Evolutionary conservation across 352 stramenopile genomes (phyloP).

Genomic region (Phytophthora pluvialis): DNA sequence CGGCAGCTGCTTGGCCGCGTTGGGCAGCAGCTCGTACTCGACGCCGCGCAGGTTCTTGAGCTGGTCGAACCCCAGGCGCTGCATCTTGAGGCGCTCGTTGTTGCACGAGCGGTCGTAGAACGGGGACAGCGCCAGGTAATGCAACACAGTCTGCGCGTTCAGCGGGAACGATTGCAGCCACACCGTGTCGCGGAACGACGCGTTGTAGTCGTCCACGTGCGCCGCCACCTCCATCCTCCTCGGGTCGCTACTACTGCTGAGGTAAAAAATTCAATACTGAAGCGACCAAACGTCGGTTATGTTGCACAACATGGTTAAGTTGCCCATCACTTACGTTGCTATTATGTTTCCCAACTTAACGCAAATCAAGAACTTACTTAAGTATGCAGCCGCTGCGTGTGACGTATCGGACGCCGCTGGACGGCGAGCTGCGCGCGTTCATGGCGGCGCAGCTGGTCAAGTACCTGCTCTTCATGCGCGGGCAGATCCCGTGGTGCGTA

Average conservation of each 20-base stretch:
- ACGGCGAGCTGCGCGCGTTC: slow-evolving; percentile 45
- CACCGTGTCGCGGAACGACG: slow-evolving; percentile 87
- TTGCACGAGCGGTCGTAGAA: slow-evolving; percentile 92
- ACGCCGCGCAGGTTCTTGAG: slow-evolving; percentile 89
- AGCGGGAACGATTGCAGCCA: slow-evolving; percentile 88
- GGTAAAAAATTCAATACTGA: slow-evolving; percentile 8
- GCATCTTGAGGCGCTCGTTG: slow-evolving; percentile 92
- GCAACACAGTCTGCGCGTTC: slow-evolving; percentile 84
- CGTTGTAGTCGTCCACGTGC: slow-evolving; percentile 89
- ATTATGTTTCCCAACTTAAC: not conserved
- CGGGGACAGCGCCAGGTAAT: slow-evolving; percentile 88
- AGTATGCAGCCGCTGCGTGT: slow-evolving; percentile 26
- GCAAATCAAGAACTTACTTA: not conserved
- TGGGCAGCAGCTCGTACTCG: slow-evolving; percentile 90
- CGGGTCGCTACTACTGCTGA: too few relatives aligned
- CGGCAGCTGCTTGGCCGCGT: slow-evolving; percentile 82
- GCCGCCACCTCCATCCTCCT: slow-evolving; percentile 70
- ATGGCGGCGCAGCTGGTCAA: slow-evolving; percentile 52
- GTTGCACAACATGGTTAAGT: not conserved
- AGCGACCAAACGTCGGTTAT: not conserved
- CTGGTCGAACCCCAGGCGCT: slow-evolving; percentile 85
- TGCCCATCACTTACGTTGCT: not conserved
- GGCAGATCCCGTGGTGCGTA: slow-evolving; percentile 69
- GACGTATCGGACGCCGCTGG: slow-evolving; percentile 51
- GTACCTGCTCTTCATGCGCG: slow-evolving; percentile 70